These are phyloP conservation scores for Pseudevernia furfuracea DNA, from an alignment of 495 filamentous ascomycete genomes.

Conservation along the genomic window DNA sequence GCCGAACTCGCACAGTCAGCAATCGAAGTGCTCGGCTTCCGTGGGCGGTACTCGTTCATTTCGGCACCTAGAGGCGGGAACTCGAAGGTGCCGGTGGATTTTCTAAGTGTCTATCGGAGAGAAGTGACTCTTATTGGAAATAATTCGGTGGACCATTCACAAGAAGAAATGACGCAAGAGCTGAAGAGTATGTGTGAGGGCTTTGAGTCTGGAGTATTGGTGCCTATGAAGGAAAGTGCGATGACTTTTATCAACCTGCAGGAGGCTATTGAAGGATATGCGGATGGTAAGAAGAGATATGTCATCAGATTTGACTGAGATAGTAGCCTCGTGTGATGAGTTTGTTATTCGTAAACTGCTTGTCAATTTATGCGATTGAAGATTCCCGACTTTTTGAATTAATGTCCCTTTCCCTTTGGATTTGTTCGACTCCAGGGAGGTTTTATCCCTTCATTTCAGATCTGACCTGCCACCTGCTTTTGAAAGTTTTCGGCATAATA, in stretches of 20 bases:
- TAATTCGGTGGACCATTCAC: slow-evolving; percentile 27
- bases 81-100: slow-evolving; percentile 28
- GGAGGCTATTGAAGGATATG: slow-evolving; percentile 24
- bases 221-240: slow-evolving; percentile 23
- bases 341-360: too few species aligned
- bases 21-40: slow-evolving; percentile 24
- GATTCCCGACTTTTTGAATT: background rate
- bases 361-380: too few species aligned
- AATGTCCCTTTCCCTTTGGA: background rate
- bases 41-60: slow-evolving; percentile 30
- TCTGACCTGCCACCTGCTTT: background rate
- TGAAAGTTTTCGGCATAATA: too few species aligned
- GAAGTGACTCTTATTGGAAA: slow-evolving; percentile 29
- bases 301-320: slow-evolving; percentile 6
- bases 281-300: slow-evolving; percentile 10
- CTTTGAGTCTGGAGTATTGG: slow-evolving; percentile 29
- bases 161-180: slow-evolving; percentile 21
- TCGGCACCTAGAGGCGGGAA: slow-evolving; percentile 27
- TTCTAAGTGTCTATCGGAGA: slow-evolving; percentile 30
- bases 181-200: slow-evolving; percentile 16
- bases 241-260: slow-evolving; percentile 26
- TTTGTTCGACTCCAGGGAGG: background rate
- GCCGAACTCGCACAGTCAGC: slow-evolving; percentile 26
- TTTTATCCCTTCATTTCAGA: background rate
- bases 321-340: too few species aligned